phyloP scores from a whole-genome alignment of 2,329 filamentous ascomycete species.

The Aureobasidium sp. region DNA sequence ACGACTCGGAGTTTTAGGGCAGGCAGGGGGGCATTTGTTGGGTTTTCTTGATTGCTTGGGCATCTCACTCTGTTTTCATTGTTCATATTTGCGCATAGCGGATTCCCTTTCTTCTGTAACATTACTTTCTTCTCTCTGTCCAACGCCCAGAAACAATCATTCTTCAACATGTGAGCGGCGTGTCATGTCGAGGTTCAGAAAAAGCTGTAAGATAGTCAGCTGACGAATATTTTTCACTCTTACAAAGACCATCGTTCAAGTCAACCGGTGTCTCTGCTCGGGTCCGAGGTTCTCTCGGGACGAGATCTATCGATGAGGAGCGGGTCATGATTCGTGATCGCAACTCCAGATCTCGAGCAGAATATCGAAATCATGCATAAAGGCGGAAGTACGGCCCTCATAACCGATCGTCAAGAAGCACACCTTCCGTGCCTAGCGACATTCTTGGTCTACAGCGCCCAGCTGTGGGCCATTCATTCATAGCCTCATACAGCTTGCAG shows the following conservation, averaged over 20 bases:
- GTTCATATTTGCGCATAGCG: constrained; percentile 17
- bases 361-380: neutral
- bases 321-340: no score
- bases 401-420: neutral
- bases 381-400: neutral
- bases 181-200: neutral
- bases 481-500: neutral
- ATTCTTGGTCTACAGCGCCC: neutral
- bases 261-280: no score
- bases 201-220: neutral
- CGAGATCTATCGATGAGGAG: no score
- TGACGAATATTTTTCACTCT: neutral
- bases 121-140: neutral
- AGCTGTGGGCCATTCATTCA: neutral
- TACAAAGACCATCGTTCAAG: neutral
- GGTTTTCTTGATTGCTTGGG: neutral
- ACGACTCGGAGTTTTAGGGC: neutral
- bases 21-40: neutral
- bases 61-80: neutral
- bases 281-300: neutral
- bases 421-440: neutral
- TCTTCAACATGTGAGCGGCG: neutral
- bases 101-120: constrained; percentile 15
- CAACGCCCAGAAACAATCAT: neutral
- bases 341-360: no score